A percentile compares a stretch with the other conserved stretches of the same genome.
phyloP scores from a whole-genome alignment of 2,329 filamentous ascomycete genomes.

The Bisporella sp. region DNA sequence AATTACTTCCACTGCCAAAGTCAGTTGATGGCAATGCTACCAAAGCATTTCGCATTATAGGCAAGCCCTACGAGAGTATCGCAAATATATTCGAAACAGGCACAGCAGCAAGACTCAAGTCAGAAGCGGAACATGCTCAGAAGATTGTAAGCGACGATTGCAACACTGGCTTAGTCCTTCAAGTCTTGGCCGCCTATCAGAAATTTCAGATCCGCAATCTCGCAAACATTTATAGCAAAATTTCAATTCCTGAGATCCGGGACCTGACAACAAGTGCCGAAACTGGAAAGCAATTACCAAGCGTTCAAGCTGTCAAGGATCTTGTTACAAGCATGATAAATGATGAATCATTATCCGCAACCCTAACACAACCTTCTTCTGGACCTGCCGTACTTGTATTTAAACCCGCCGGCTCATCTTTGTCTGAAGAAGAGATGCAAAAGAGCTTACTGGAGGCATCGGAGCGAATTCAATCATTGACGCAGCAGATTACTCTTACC shows the following conservation, averaged over 20 bases:
- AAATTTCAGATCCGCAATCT: constrained; percentile 70
- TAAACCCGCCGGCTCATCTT: constrained; percentile 32
- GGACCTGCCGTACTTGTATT: constrained; percentile 46
- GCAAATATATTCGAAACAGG: constrained; percentile 60
- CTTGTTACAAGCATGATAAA: constrained; percentile 50
- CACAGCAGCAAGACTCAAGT: constrained; percentile 51
- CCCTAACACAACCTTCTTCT: constrained; percentile 37
- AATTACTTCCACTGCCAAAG: constrained; percentile 45
- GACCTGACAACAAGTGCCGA: constrained; percentile 45
- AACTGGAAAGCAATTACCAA: constrained; percentile 37
- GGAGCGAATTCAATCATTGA: constrained; percentile 37
- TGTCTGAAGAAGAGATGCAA: constrained; percentile 46
- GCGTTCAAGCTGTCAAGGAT: constrained; percentile 35
- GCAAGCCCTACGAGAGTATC: constrained; percentile 65
- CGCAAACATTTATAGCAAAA: constrained; percentile 60
- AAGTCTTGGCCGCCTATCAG: constrained; percentile 65
- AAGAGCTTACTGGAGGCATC: constrained; percentile 36
- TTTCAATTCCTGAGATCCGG: constrained; percentile 48
- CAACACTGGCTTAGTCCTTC: constrained; percentile 63
- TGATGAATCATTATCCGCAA: constrained; percentile 44
- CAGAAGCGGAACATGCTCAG: constrained; percentile 54
- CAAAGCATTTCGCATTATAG: constrained; percentile 50
- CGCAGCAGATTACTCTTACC: constrained; percentile 41
- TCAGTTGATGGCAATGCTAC: constrained; percentile 45
- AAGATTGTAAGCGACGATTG: constrained; percentile 62